A percentile compares a stretch with the other conserved stretches of the same genome.
Evolutionary conservation across 192 early-diverging fungal genomes (phyloP).

Genomic region (Coemansia pectinata): DNA sequence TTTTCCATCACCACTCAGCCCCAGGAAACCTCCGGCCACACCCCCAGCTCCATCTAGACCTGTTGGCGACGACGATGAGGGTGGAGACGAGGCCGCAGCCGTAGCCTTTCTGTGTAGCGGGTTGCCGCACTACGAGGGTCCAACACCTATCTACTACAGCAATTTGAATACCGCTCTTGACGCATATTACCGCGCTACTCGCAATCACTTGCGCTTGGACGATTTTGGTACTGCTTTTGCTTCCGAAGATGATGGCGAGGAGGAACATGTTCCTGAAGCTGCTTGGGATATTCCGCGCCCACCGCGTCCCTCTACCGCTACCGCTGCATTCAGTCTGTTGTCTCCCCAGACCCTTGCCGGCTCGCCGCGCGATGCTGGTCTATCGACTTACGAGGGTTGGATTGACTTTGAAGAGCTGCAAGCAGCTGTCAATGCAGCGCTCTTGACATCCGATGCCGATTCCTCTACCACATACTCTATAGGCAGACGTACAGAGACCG

Average conservation of each 20-base stretch:
- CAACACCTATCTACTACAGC: conserved; percentile 27
- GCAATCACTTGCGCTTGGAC: not conserved
- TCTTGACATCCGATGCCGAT: not conserved
- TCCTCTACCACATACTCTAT: not conserved
- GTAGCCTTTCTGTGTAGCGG: conserved; percentile 48
- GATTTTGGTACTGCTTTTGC: not conserved
- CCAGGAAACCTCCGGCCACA: not conserved
- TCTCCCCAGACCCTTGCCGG: conserved; percentile 26
- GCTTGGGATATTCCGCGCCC: not conserved
- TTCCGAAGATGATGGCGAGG: not conserved
- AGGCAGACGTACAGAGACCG: conserved; percentile 28
- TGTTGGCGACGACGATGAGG: conserved; percentile 6
- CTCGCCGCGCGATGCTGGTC: conserved; percentile 3
- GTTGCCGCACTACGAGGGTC: conserved; percentile 49
- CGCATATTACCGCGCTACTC: not conserved
- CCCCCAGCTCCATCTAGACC: not conserved
- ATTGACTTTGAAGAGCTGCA: conserved; percentile 37
- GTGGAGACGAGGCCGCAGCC: conserved; percentile 34
- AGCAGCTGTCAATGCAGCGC: not conserved
- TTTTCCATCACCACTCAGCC: not conserved
- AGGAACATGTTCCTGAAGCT: not conserved
- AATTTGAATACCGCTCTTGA: conserved; percentile 18
- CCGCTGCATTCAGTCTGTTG: not conserved
- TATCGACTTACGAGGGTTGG: conserved; percentile 33
- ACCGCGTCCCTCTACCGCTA: not conserved